Conservation (phyloP, 2,329 filamentous ascomycete species). For the Colletotrichum agaves region DNA sequence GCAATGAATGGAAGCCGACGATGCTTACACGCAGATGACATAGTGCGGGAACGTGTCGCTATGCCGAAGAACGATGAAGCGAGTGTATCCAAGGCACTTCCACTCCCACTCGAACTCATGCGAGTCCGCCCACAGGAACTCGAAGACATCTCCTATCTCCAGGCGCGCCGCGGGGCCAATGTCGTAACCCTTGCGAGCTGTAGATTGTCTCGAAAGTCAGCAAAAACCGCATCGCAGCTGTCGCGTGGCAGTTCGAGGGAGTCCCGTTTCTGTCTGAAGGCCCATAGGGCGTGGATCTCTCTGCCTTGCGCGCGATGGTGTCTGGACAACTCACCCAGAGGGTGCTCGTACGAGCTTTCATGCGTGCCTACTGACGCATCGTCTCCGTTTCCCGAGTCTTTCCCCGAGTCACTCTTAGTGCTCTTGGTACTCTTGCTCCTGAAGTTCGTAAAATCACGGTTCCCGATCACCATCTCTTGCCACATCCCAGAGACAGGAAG, state of each 20-base stretch:
- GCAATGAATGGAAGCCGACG: not conserved
- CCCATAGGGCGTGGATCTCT: conserved; percentile 7
- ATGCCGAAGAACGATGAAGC: conserved; percentile 35
- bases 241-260: not conserved
- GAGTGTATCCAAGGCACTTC: conserved; percentile 35
- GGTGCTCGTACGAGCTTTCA: conserved; percentile 36
- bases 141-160: conserved; percentile 34
- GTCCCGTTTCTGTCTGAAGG: not conserved
- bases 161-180: conserved; percentile 33
- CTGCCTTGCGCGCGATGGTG: not conserved
- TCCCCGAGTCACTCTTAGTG: conserved; percentile 36
- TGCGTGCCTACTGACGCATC: conserved; percentile 37
- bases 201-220: conserved; percentile 18
- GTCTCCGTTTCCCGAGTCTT: conserved; percentile 30
- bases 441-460: conserved; percentile 34
- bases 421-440: conserved; percentile 38
- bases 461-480: conserved; percentile 38
- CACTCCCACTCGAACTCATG: conserved; percentile 37
- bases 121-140: conserved; percentile 36
- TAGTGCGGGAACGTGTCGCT: conserved; percentile 36
- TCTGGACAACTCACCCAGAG: conserved; percentile 31
- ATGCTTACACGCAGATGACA: conserved; percentile 34
- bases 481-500: conserved; percentile 32
- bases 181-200: conserved; percentile 36
- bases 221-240: not conserved